Percentiles rank a stretch among this genome's conserved stretches.
These are phyloP conservation scores for Daedaleopsis nitida DNA, from an alignment of 768 basidiomycete genomes.

Conservation along the genomic window DNA sequence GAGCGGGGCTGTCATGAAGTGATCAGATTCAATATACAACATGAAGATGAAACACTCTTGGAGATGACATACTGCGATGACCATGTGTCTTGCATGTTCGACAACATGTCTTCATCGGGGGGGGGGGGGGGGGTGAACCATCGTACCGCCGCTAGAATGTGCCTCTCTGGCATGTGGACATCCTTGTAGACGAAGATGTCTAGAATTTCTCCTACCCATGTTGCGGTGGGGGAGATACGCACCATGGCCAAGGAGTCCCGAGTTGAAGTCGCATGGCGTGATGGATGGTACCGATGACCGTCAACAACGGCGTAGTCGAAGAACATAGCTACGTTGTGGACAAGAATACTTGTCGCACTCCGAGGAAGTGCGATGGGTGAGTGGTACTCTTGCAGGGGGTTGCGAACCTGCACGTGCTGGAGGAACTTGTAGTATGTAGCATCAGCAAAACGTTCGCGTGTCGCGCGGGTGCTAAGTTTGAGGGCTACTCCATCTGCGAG, in stretches of 20 bases:
- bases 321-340: background rate
- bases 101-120: background rate
- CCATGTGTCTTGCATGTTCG: too few species aligned
- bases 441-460: background rate
- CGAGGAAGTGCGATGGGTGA: background rate
- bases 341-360: background rate
- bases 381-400: background rate
- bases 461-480: background rate
- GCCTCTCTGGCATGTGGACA: background rate
- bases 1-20: background rate
- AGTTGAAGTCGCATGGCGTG: background rate
- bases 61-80: too few species aligned
- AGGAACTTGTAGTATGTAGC: background rate
- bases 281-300: background rate
- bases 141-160: background rate
- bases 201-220: background rate
- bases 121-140: background rate
- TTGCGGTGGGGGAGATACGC: background rate
- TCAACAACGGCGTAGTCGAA: background rate
- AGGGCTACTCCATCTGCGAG: background rate
- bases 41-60: too few species aligned
- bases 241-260: background rate
- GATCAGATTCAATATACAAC: too few species aligned
- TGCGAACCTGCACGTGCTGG: background rate
- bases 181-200: background rate